A percentile compares a stretch with the other conserved stretches of the same genome.
phyloP scores from a whole-genome alignment of 768 basidiomycete species.

The Daedalea quercina region DNA sequence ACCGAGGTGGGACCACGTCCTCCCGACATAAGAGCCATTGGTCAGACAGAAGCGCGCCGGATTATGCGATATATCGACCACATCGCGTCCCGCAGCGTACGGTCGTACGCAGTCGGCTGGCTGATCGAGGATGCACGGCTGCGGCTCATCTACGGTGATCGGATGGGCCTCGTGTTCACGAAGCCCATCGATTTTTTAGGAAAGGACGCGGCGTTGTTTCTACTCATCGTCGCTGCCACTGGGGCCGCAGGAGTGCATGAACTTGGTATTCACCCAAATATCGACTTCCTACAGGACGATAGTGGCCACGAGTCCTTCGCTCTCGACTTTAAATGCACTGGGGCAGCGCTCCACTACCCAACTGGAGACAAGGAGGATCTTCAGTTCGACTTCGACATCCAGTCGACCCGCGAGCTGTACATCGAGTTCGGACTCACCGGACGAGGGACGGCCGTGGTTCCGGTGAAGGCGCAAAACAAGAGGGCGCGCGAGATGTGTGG shows the following conservation, averaged over 20 bases:
- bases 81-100: not conserved
- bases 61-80: not conserved
- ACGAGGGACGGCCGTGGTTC: conserved; percentile 1
- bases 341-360: not conserved
- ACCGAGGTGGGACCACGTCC: too few species aligned
- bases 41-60: not conserved
- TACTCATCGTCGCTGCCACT: not conserved
- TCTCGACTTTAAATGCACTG: too few species aligned
- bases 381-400: not conserved
- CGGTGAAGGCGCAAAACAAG: not conserved
- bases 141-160: not conserved
- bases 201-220: not conserved
- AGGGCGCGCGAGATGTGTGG: not conserved
- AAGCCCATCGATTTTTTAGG: not conserved
- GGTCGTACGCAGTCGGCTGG: not conserved
- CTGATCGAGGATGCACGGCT: not conserved
- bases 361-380: too few species aligned
- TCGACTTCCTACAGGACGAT: not conserved
- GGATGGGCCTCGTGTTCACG: not conserved
- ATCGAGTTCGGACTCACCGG: conserved; percentile 1
- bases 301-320: not conserved
- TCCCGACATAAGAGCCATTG: too few species aligned
- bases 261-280: not conserved
- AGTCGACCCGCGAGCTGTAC: not conserved
- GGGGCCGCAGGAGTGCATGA: not conserved